Percentiles rank a stretch among this genome's conserved stretches.
phyloP scores from a whole-genome alignment of 257 asterid genomes.

The Plantago ovata region DNA sequence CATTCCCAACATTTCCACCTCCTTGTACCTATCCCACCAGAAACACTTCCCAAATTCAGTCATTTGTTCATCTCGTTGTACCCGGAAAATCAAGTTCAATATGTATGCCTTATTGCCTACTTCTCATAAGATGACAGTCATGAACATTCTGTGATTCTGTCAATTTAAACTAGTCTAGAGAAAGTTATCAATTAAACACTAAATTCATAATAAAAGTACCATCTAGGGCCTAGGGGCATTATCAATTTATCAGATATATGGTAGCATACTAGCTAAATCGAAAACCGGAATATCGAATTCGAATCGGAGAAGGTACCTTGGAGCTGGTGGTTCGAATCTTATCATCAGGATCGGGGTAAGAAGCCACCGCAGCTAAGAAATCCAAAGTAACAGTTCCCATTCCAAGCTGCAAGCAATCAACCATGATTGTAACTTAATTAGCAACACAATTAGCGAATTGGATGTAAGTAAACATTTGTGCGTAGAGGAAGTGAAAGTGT shows the following conservation, averaged over 20 bases:
- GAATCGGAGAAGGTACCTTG: slow-evolving; percentile 43
- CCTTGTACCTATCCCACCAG: slow-evolving; percentile 59
- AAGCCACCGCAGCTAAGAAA: slow-evolving; percentile 76
- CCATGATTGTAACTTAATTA: background rate
- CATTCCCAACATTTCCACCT: slow-evolving; percentile 96
- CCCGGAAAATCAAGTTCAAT: too few relatives aligned
- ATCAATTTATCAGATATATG: too few relatives aligned
- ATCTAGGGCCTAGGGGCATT: too few relatives aligned
- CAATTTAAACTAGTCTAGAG: too few relatives aligned
- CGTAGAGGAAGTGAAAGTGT: background rate
- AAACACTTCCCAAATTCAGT: slow-evolving; percentile 9
- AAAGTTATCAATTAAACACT: too few relatives aligned
- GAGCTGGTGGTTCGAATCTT: slow-evolving; percentile 78
- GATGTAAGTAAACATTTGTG: background rate
- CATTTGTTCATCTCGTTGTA: too few relatives aligned
- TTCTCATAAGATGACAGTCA: too few relatives aligned
- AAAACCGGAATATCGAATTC: background rate
- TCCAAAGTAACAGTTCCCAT: slow-evolving; percentile 63
- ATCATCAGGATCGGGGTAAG: slow-evolving; percentile 93
- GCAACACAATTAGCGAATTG: background rate
- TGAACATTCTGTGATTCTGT: too few relatives aligned
- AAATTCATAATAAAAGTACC: too few relatives aligned
- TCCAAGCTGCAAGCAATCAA: slow-evolving; percentile 59
- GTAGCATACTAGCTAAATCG: too few relatives aligned
- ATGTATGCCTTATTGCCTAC: too few relatives aligned